Base-by-base conservation (phyloP, 371 early-diverging fungal species). In the Zychaea mexicana region DNA sequence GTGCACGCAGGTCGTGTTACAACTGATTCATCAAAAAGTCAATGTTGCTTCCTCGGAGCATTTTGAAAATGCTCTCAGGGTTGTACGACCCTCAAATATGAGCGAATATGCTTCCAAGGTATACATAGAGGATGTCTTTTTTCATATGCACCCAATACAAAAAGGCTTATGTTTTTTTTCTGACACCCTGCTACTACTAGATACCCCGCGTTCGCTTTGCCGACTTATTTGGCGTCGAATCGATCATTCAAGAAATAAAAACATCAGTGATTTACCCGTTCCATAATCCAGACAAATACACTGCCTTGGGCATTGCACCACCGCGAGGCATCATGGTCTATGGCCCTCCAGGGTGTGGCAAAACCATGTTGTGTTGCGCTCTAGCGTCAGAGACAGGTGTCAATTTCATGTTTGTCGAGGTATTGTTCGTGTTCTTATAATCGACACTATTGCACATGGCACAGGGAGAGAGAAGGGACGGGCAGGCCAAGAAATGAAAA, bases 261-360 rank as follows among this genome's bases (percentile, higher is more conserved):
- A 69, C 80, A 26, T 86, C 89, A 1, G 79, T 92, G 1, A 84
- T 92, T 17, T 81, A 88, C 46, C 98, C 99, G 3, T 91, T 97
- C 52, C 72, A 90, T 38, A 91, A 97, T 64, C 94, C 97, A 0
- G 90, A 90, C 61, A 82, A 94, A 17, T 98, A 94, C 66, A 66
- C 77, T 22, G 85, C 87, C 26, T 77, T 99, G 61, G 97, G 96
- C 3, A 95, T 98, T 15, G 82, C 92, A 33, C 98, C 99, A 5
- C 99, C 99, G 0, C 82, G 90, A 30, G 96, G 99, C 59, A 96
- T 99, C 17, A 77, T 99, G 53, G 87, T 99, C 68, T 96, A 99
- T 76, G 99, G 99, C 2, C 99, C 99, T 8, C 98, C 99, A 2
- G 99, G 99, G 10, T 98, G 98, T 60, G 99, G 99, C 59, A 99